Evolutionary conservation across 306 rosid genomes (phyloP).

Genomic region (Mimosa pudica): DNA sequence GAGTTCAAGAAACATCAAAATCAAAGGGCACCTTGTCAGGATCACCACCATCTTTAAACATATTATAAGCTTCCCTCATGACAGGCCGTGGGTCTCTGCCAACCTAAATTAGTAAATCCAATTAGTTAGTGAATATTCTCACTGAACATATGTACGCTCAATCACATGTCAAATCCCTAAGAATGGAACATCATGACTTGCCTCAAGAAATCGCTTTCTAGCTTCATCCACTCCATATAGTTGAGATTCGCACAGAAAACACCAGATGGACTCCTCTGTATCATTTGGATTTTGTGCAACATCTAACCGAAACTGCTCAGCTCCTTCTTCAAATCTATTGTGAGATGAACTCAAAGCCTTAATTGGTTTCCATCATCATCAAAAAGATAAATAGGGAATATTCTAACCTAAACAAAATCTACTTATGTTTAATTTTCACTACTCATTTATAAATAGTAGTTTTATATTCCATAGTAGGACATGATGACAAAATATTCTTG

Average conservation of each 20-base stretch:
- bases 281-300: slow-evolving; percentile 95
- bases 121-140: slow-evolving; percentile 8
- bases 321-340: slow-evolving; percentile 80
- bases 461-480: background rate
- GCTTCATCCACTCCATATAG: slow-evolving; percentile 80
- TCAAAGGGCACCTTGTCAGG: slow-evolving; percentile 68
- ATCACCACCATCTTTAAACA: slow-evolving; percentile 89
- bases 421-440: too few relatives aligned
- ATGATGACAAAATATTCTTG: background rate
- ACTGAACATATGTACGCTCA: background rate
- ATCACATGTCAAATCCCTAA: slow-evolving; percentile 1
- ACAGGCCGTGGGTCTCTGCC: slow-evolving; percentile 80
- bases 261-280: slow-evolving; percentile 95
- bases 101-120: slow-evolving; percentile 57
- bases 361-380: background rate
- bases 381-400: too few relatives aligned
- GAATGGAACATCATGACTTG: slow-evolving; percentile 27
- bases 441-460: background rate
- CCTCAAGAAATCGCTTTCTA: slow-evolving; percentile 80
- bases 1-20: slow-evolving; percentile 22
- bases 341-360: slow-evolving; percentile 20
- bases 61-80: slow-evolving; percentile 74
- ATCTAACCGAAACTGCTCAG: slow-evolving; percentile 91
- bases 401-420: too few relatives aligned
- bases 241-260: slow-evolving; percentile 92